Evolutionary conservation across 305 asterid species (phyloP), one percentile per base, ranked within the genome.

Genomic region (Vinca major): DNA sequence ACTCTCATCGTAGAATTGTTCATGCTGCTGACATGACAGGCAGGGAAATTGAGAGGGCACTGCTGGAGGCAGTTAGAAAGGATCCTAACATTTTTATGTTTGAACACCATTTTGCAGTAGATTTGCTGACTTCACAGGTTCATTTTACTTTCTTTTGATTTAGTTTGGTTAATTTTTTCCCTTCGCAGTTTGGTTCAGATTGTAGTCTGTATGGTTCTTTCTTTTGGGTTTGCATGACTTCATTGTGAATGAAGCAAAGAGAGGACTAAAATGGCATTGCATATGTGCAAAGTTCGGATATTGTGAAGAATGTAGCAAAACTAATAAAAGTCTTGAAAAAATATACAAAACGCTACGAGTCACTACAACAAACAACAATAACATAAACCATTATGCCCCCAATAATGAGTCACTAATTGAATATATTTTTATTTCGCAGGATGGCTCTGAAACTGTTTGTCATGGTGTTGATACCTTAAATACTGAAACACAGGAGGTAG

Each of bases 1-100:
- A 94, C 78, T 94, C 99, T 69, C 99, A 94, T 84, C 81, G 51
- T 41, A 88, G 99, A 77, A 91, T 94, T 64, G 99, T 94, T 66
- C 99, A 91, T 75, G 96, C 98, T 63, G 96, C 99, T 65, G 99
- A 91, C 73, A 91, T 94, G 99, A 91, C 99, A 4, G 99, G 99
- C 45, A 83, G 90, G 70, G 99, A 94, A 74, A 91, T 94, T 62
- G 99, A 83, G 82, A 88, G 99, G 86, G 97, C 97, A 37, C 71
- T 94, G 48, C 76, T 91, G 75, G 91, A 88, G 81, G 98, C 98
- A 67, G 96, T 91, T n/a, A 73, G 76, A 67, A 89, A 83, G 78
- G 92, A 91, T 82, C 93, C 91, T 26, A 91, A 89, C 67, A 89
- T 91, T 50, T 88, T 72, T 69, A 84, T 94, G 73, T 91, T 91